These are phyloP conservation scores for Tuber brumale DNA, from an alignment of 495 filamentous ascomycete genomes.

Conservation along the genomic window DNA sequence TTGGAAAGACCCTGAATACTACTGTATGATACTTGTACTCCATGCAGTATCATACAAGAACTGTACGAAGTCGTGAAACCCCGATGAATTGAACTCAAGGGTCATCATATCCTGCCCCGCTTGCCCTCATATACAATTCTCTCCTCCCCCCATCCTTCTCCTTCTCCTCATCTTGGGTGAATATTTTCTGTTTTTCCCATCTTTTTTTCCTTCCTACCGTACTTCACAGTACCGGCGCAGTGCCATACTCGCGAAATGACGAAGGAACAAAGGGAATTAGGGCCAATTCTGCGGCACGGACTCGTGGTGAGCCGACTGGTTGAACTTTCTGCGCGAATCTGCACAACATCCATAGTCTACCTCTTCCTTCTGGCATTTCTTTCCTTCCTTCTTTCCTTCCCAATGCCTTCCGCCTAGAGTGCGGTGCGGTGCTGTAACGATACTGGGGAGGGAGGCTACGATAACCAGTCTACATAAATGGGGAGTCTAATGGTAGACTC, in stretches of 20 bases:
- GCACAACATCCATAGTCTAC: background rate
- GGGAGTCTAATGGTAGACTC: background rate
- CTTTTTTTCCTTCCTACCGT: background rate
- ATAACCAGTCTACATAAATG: background rate
- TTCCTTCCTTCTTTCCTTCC: background rate
- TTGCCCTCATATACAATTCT: background rate
- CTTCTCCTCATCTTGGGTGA: conserved; percentile 2
- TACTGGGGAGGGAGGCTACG: background rate
- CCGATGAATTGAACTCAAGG: background rate
- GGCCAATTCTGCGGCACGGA: background rate
- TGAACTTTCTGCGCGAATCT: background rate
- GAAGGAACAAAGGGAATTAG: background rate
- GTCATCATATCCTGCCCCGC: background rate
- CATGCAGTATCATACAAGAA: no score
- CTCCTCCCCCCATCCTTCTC: background rate
- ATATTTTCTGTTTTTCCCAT: background rate
- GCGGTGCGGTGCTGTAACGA: background rate
- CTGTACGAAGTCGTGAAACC: no score
- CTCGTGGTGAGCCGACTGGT: background rate
- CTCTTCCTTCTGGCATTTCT: background rate
- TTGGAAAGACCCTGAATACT: background rate
- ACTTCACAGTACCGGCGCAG: background rate
- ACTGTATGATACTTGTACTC: background rate
- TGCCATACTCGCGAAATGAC: background rate
- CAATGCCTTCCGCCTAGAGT: background rate